Base-by-base conservation (phyloP, 148 eudicot genomes). In the Vaccinium corymbosum region DNA sequence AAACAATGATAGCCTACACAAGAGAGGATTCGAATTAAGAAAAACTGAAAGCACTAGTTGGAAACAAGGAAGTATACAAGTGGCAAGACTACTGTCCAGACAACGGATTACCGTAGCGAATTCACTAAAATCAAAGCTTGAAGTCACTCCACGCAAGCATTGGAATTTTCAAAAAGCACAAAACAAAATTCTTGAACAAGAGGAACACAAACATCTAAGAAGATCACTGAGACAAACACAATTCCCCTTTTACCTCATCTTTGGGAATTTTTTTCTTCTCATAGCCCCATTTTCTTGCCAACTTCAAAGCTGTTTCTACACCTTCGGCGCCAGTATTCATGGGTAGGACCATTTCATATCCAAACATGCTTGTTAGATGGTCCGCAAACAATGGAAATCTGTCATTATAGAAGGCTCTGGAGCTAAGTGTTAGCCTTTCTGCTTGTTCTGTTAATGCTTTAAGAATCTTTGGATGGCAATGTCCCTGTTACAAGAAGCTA, bases 321-420 rank as follows among this genome's bases (percentile, higher is more conserved):
- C 96, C 99, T 92, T 97, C 99, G 81, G 98, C 99, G 57, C 99
- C 99, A 71, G 99, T 97, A 82, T 97, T 97, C 99, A 97, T 97
- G 14, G 99, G 99, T 72, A 97, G 90, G 82, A 94, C 96, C 99
- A 97, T 97, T 80, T 97, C 99, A 81, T 97, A 97, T 61, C 98
- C 98, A 92, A 97, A 97, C 89, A 97, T 86, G 88, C 87, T 90
- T 75, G 99, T 93, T 81, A 97, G 87, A 81, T 81, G 84, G 86
- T 97, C 93, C 15, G 99, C 99, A 86, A 93, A 92, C 76, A 90
- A 61, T 71, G 99, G 99, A 88, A 97, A 97, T 84, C 64, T 90
- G 76, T 95, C 95, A 85, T 97, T 97, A 81, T 97, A 94, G 88
- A 97, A 97, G 81, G 99, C 99, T 87, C 99, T 91, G 49, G 99